These are phyloP conservation scores for Bidens hawaiensis DNA, from an alignment of 140 eudicot species.

Conservation along the genomic window DNA sequence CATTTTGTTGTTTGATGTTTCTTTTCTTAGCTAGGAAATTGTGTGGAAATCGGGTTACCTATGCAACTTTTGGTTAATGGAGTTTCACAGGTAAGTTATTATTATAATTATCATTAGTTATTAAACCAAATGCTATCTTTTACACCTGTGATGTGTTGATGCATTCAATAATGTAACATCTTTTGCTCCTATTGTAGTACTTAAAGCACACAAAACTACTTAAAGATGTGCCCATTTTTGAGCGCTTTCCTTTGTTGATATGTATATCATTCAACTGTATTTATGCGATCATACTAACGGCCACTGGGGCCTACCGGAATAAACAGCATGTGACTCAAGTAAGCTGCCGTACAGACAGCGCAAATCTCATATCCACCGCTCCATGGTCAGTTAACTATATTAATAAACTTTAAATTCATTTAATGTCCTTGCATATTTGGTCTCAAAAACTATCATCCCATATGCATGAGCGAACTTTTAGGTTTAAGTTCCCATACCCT, in stretches of 20 bases:
- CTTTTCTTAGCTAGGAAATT: constrained; percentile 69
- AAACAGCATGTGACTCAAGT: constrained; percentile 58
- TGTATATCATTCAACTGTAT: constrained; percentile 71
- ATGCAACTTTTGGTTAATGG: constrained; percentile 87
- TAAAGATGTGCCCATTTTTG: constrained; percentile 82
- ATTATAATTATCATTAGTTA: not conserved
- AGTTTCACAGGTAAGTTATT: constrained; percentile 67
- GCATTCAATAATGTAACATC: constrained; percentile 17
- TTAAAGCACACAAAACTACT: constrained; percentile 74
- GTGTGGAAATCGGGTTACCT: constrained; percentile 95
- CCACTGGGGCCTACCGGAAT: constrained; percentile 83
- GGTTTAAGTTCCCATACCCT: constrained; percentile 95
- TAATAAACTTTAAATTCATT: not conserved
- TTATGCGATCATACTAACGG: constrained; percentile 73
- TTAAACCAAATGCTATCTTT: not conserved
- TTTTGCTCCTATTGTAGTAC: constrained; percentile 53
- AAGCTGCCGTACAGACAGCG: constrained; percentile 88
- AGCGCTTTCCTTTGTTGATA: constrained; percentile 79
- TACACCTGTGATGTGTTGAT: not conserved
- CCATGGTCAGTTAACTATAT: constrained; percentile 62
- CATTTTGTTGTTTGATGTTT: not conserved
- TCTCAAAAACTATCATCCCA: not conserved
- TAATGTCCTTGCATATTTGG: not conserved
- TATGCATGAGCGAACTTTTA: constrained; percentile 17
- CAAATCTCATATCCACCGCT: constrained; percentile 83